A percentile compares a stretch with the other conserved stretches of the same genome.
phyloP scores from a whole-genome alignment of 208 protist genomes.

The Trypanosoma boissoni region DNA sequence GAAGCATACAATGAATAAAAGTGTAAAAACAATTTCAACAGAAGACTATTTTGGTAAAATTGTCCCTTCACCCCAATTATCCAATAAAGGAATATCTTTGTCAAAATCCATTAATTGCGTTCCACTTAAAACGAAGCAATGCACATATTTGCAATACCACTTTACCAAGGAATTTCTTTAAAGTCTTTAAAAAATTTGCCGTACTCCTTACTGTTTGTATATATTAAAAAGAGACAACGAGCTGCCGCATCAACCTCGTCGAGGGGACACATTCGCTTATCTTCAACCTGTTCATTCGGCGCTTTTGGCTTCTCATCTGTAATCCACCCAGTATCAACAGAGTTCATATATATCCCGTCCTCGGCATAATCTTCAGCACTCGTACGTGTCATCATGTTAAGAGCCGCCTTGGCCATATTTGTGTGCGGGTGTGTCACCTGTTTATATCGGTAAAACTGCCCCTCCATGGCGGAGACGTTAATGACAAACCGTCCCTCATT shows the following conservation, averaged over 20 bases:
- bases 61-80: no score
- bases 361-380: constrained; percentile 87
- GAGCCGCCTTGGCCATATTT: constrained; percentile 98
- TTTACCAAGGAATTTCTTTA: constrained; percentile 83
- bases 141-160: background rate
- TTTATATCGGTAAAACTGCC: constrained; percentile 93
- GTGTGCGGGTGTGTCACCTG: constrained; percentile 96
- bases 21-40: background rate
- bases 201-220: constrained; percentile 68
- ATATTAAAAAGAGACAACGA: constrained; percentile 94
- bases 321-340: constrained; percentile 98
- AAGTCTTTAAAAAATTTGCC: constrained; percentile 92
- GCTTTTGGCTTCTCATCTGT: constrained; percentile 93
- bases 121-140: background rate
- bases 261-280: constrained; percentile 80
- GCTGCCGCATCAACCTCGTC: constrained; percentile 96
- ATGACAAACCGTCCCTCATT: constrained; percentile 92
- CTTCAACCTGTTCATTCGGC: constrained; percentile 70
- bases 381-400: constrained; percentile 99
- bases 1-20: background rate
- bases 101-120: background rate
- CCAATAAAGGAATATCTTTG: no score
- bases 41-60: background rate
- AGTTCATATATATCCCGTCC: constrained; percentile 96
- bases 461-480: constrained; percentile 98